phyloP scores from a whole-genome alignment of 176 grass and related monocot genomes.

The Raddia distichophylla region DNA sequence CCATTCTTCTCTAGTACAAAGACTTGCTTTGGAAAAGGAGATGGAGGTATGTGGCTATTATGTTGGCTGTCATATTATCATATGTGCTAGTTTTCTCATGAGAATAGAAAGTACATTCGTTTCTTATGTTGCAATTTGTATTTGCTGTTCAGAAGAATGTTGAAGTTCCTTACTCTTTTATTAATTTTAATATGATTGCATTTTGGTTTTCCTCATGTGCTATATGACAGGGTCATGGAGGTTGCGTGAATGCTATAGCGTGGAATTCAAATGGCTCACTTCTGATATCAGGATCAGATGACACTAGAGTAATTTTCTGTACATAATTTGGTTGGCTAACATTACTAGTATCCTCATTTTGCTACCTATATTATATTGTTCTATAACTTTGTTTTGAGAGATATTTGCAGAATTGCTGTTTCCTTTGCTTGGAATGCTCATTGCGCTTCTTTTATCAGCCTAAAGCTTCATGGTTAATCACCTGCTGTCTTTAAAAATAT shows the following conservation, averaged over 20 bases:
- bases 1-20: constrained; percentile 87
- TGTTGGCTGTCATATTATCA: constrained; percentile 11
- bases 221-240: constrained; percentile 65
- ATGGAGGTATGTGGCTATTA: constrained; percentile 61
- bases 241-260: constrained; percentile 91
- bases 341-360: not conserved
- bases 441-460: not conserved
- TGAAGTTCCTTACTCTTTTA: constrained; percentile 2
- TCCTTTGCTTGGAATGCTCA: not conserved
- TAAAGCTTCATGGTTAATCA: constrained; percentile 2
- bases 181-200: constrained; percentile 3
- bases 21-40: constrained; percentile 83
- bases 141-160: not conserved
- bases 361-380: not conserved
- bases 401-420: not conserved
- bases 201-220: constrained; percentile 24
- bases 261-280: constrained; percentile 95
- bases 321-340: constrained; percentile 2
- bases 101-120: constrained; percentile 10
- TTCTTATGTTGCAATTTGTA: constrained; percentile 2
- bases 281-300: constrained; percentile 96
- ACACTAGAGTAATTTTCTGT: constrained; percentile 77
- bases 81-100: not conserved
- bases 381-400: constrained; percentile 19
- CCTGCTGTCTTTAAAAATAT: not conserved